Base-by-base conservation (phyloP, 1,284 basidiomycete species). In the Puccinia horiana region DNA sequence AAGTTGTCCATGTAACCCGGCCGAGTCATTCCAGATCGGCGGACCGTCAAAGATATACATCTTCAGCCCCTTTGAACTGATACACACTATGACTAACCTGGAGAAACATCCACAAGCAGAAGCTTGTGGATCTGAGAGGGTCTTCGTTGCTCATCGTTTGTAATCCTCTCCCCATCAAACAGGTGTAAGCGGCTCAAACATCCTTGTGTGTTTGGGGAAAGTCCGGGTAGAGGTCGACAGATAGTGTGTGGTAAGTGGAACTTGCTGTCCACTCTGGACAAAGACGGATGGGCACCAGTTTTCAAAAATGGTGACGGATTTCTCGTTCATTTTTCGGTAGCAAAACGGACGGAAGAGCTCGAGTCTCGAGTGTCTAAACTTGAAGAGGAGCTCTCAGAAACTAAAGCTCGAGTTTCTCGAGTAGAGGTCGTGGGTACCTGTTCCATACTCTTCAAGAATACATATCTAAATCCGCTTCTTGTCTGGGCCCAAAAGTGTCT, bases 191-290 rank as follows among this genome's bases (percentile, higher is more conserved):
- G 75, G 26, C 58, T 63, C 63, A 77, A 77, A 63, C 58, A 63
- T 35, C 58, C 58, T 14, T 77, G 75, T 65, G 75, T 77, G 14
- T 77, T 77, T 49, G 75, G 75, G 49, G 75, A 77, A 65, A 63
- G 56, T 77, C 75, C 65, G 47, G 75, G 75, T 11, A 77, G 75
- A 47, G 75, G 58, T 65, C 75, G 75, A 16, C 75, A 77, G 42
- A 65, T 77, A 5, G 40, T 77, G 26, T 77, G 75, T 58, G 63
- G 75, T 77, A n/a, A 76, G 75, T n/a, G n/a, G n/a, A n/a, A n/a
- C 56, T 35, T 14, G 20, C 11, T 26, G 6, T 54, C 23, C 32
- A 42, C 29, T 40, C 44, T 23, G 42, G 26, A 44, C 40, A 18
- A 74, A 74, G 16, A 37, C 44, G 14, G 0, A 52, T 20, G 20